Conservation (phyloP, 2,329 filamentous ascomycete genomes). For the Penicillium sumatraense region DNA sequence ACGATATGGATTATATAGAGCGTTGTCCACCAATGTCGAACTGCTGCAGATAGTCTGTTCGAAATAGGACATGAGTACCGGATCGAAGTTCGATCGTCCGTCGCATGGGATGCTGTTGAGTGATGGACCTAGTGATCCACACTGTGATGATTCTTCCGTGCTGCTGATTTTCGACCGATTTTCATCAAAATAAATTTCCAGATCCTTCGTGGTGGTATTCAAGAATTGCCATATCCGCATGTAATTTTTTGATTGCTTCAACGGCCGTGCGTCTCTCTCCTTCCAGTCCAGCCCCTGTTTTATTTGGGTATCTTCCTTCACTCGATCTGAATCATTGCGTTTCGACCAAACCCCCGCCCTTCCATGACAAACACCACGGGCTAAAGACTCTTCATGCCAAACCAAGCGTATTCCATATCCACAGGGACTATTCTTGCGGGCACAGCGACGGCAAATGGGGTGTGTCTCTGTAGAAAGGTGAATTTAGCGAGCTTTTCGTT, state of each 20-base stretch:
- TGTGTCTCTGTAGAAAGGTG: constrained; percentile 14
- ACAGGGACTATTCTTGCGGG: constrained; percentile 18
- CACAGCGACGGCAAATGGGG: constrained; percentile 27
- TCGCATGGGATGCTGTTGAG: constrained; percentile 5
- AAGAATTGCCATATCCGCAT: constrained; percentile 15
- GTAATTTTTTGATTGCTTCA: not conserved
- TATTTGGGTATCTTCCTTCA: not conserved
- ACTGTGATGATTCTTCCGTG: not conserved
- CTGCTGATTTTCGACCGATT: not conserved
- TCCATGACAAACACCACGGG: constrained; percentile 32
- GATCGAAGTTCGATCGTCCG: constrained; percentile 16
- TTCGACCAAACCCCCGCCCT: constrained; percentile 31
- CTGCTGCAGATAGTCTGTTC: constrained; percentile 33
- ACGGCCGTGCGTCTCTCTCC: not conserved
- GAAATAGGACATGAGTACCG: constrained; percentile 29
- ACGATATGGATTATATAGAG: constrained; percentile 33
- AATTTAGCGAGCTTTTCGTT: not conserved
- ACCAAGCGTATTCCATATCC: constrained; percentile 26
- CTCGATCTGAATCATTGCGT: constrained; percentile 1
- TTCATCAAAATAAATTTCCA: constrained; percentile 15
- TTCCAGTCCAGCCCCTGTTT: not conserved
- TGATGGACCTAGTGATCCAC: constrained; percentile 2
- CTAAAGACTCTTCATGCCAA: constrained; percentile 33
- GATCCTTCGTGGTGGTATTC: constrained; percentile 15
- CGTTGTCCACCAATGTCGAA: constrained; percentile 32